phyloP scores from a whole-genome alignment of 768 basidiomycete species.

The Phlebiopsis flavidoalba region DNA sequence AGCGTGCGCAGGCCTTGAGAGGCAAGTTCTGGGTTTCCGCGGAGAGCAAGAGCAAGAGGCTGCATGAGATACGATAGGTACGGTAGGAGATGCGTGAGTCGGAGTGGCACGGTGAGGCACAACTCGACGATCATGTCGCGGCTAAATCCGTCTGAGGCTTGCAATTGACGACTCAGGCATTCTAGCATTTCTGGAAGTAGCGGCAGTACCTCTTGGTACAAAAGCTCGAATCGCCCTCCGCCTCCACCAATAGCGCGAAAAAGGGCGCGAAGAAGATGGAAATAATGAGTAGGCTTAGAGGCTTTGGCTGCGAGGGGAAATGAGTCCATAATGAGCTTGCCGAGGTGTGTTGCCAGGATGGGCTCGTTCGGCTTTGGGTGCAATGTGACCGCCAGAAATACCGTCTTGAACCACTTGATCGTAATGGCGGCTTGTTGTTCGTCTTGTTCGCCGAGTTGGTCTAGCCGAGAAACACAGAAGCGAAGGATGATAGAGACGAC shows the following conservation, averaged over 20 bases:
- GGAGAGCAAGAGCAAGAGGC: conserved; percentile 86
- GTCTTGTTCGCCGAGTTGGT: conserved; percentile 79
- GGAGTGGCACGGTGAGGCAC: conserved; percentile 92
- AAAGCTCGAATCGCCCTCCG: conserved; percentile 86
- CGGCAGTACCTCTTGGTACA: conserved; percentile 95
- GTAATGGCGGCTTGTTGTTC: conserved; percentile 78
- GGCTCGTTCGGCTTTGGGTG: conserved; percentile 78
- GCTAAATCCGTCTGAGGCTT: conserved; percentile 74
- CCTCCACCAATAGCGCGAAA: conserved; percentile 92
- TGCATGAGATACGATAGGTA: conserved; percentile 96
- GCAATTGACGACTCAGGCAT: conserved; percentile 84
- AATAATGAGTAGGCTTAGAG: conserved; percentile 86
- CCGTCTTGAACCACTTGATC: conserved; percentile 92
- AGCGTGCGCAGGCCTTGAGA: conserved; percentile 94
- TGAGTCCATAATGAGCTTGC: conserved; percentile 92
- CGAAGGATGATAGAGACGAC: conserved; percentile 86
- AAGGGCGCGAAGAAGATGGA: conserved; percentile 84
- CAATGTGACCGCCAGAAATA: conserved; percentile 79
- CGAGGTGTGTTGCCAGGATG: conserved; percentile 89
- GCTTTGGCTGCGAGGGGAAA: conserved; percentile 93
- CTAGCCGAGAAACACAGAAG: conserved; percentile 79
- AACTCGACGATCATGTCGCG: conserved; percentile 96
- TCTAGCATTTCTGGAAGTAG: conserved; percentile 97
- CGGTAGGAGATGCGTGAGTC: conserved; percentile 92
- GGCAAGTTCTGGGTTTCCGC: conserved; percentile 83